Evolutionary conservation across 2,329 filamentous ascomycete genomes (phyloP).

Genomic region (Sclerotinia glacialis): DNA sequence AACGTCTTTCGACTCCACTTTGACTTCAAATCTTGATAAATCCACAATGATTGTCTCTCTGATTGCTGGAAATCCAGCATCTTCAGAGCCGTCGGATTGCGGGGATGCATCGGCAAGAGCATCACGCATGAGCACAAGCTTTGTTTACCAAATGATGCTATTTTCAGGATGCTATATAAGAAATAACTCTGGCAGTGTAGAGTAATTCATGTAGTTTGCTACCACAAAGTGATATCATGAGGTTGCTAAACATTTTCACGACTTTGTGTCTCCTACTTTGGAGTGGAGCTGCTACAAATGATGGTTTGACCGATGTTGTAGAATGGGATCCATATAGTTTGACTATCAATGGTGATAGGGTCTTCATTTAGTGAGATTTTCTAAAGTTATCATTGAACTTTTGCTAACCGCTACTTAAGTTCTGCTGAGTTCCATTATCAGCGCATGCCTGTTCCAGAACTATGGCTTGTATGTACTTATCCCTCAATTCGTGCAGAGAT

Average conservation of each 20-base stretch:
- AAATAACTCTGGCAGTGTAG: background rate
- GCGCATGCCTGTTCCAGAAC: conserved; percentile 51
- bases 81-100: background rate
- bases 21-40: background rate
- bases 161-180: conserved; percentile 5
- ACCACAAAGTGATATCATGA: conserved; percentile 26
- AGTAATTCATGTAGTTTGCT: background rate
- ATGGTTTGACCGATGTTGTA: conserved; percentile 46
- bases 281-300: conserved; percentile 40
- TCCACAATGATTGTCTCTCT: conserved; percentile 12
- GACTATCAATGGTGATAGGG: conserved; percentile 47
- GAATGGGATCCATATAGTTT: conserved; percentile 53
- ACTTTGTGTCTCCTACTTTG: conserved; percentile 32
- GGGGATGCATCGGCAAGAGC: conserved; percentile 11
- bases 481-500: background rate
- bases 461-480: conserved; percentile 44
- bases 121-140: background rate
- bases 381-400: background rate
- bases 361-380: conserved; percentile 45
- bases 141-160: background rate
- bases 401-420: conserved; percentile 25
- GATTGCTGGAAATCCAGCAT: conserved; percentile 20
- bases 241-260: conserved; percentile 30
- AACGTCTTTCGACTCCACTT: background rate
- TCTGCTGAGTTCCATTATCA: conserved; percentile 51